Evolutionary conservation across 371 early-diverging fungal species (phyloP).

Genomic region (Mucor lusitanicus): DNA sequence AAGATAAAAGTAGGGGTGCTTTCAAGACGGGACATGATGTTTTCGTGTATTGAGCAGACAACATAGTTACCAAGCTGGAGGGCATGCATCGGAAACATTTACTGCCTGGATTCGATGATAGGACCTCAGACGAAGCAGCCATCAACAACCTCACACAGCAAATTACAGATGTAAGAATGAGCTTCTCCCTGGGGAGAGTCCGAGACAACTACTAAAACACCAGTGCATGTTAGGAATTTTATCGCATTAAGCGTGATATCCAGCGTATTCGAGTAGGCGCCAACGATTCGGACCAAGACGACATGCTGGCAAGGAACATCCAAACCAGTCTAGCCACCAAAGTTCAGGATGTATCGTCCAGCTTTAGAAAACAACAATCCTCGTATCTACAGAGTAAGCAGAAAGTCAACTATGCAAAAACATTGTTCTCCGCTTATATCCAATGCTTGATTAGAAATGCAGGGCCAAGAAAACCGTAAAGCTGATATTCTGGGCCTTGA

Average conservation of each 20-base stretch:
- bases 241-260: slow-evolving; percentile 78
- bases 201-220: no score
- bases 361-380: slow-evolving; percentile 86
- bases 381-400: slow-evolving; percentile 82
- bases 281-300: slow-evolving; percentile 64
- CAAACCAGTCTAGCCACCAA: slow-evolving; percentile 87
- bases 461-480: slow-evolving; percentile 51
- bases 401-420: not conserved
- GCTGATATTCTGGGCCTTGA: slow-evolving; percentile 49
- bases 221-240: slow-evolving; percentile 69
- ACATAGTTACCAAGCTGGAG: slow-evolving; percentile 78
- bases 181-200: not conserved
- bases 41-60: not conserved
- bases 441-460: slow-evolving; percentile 29
- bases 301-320: slow-evolving; percentile 79
- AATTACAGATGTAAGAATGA: slow-evolving; percentile 71
- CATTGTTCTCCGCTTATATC: slow-evolving; percentile 16
- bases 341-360: slow-evolving; percentile 82
- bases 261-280: slow-evolving; percentile 68
- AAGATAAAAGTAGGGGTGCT: slow-evolving; percentile 64
- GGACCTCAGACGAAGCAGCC: slow-evolving; percentile 78
- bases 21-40: not conserved
- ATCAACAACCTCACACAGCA: slow-evolving; percentile 82
- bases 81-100: slow-evolving; percentile 87
- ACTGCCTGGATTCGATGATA: slow-evolving; percentile 94